Conservation (phyloP, 148 eudicot genomes). For the Heliamphora exappendiculata region DNA sequence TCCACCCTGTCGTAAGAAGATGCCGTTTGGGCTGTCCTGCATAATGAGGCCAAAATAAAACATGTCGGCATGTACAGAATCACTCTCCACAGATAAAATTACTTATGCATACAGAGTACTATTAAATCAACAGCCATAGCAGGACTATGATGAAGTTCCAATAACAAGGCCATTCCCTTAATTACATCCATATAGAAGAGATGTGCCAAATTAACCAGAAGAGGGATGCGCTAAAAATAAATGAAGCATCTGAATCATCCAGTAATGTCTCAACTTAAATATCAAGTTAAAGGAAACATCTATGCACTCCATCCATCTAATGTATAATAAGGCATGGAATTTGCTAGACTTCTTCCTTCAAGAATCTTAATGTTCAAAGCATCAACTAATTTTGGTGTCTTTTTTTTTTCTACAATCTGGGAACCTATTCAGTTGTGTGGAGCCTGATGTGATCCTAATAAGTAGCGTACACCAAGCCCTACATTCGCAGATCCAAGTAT, state of each 20-base stretch:
- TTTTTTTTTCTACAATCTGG: too few relatives aligned
- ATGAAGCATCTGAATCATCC: neutral
- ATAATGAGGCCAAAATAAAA: constrained; percentile 19
- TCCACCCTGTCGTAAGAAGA: constrained; percentile 94
- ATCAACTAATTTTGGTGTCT: too few relatives aligned
- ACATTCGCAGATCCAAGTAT: too few relatives aligned
- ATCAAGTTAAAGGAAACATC: neutral
- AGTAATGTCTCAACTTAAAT: neutral
- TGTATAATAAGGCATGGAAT: neutral
- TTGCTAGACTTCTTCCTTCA: neutral
- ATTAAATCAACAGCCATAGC: neutral
- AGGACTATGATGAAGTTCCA: neutral
- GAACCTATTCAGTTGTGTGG: too few relatives aligned
- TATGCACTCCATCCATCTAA: neutral
- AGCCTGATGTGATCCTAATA: too few relatives aligned
- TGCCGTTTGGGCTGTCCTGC: constrained; percentile 98
- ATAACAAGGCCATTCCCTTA: neutral
- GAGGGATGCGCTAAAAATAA: neutral
- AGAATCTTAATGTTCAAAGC: neutral
- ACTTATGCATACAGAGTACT: neutral
- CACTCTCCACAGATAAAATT: neutral
- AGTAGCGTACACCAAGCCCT: too few relatives aligned
- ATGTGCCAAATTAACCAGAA: neutral
- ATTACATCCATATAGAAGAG: neutral
- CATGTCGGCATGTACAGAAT: constrained; percentile 6